Evolutionary conservation across 2,329 filamentous ascomycete species (phyloP).

Genomic region (Macrophomina pseudophaseolina): DNA sequence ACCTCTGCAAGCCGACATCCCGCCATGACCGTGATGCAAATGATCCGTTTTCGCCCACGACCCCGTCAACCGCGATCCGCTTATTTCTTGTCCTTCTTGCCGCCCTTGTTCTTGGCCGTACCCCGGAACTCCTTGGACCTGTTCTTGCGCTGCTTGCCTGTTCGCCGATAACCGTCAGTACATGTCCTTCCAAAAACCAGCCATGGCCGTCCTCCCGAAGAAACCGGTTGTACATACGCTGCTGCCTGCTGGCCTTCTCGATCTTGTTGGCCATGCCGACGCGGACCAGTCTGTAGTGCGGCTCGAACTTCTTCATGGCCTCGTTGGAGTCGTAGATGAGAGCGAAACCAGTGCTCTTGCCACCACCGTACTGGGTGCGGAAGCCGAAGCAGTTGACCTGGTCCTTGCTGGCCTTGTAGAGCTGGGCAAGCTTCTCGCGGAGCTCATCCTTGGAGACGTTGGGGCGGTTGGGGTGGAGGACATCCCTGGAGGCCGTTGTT

Average conservation of each 20-base stretch:
- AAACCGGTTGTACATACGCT: conserved; percentile 73
- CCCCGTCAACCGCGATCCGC: conserved; percentile 31
- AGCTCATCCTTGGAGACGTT: conserved; percentile 99
- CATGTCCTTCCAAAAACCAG: conserved; percentile 13
- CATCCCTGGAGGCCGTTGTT: conserved; percentile 70
- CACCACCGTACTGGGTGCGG: conserved; percentile 98
- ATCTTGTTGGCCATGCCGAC: conserved; percentile 92
- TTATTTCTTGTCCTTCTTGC: conserved; percentile 83
- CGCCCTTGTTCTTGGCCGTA: conserved; percentile 97
- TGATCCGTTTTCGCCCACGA: conserved; percentile 26
- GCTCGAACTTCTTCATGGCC: conserved; percentile 99
- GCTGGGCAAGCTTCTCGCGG: conserved; percentile 87
- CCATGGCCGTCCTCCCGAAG: not conserved
- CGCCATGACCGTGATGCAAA: conserved; percentile 27
- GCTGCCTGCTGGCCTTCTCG: conserved; percentile 97
- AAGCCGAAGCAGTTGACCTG: conserved; percentile 98
- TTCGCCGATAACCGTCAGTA: conserved; percentile 41
- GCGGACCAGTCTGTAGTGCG: conserved; percentile 93
- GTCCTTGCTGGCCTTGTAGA: conserved; percentile 99
- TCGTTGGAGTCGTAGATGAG: conserved; percentile 98
- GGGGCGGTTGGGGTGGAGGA: conserved; percentile 97
- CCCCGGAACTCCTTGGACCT: conserved; percentile 97
- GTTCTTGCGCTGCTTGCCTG: conserved; percentile 99
- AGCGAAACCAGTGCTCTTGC: conserved; percentile 99
- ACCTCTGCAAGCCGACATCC: conserved; percentile 22